Base-by-base conservation (phyloP, 73 alveolate genomes). In the Paramecium caudatum region DNA sequence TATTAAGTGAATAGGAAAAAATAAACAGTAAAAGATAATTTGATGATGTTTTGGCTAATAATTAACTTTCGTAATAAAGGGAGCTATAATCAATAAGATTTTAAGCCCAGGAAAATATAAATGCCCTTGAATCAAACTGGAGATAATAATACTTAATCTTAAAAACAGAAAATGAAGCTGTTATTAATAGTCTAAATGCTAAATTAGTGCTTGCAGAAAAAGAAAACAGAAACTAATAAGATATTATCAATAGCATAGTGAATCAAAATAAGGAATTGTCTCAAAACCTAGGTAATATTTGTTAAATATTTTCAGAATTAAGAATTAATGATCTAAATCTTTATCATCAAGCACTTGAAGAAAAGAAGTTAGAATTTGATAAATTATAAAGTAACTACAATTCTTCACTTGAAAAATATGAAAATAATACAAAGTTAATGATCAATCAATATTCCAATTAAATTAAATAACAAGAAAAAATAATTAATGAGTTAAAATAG, bases 121-220 rank as follows among this genome's bases (percentile, higher is more conserved):
- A 17, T 55, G 45, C 80, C 2, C 30, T 55, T 27, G 80, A 55
- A 55, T 55, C 80, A 2, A 55, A 37, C 30, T 55, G 80, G 80
- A 55, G 30, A 23, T 55, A 55, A 21, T 9, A 55, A 23, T 55
- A 55, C 12, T 17, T 55, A 21, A 2, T 55, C 1, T 23, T 55
- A 27, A 55, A 43, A 55, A 55, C 80, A 55, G 80, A 55, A 55
- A 55, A 55, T 55, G 80, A 55, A 43, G 80, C 80, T 55, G 7
- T 55, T 23, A 55, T 55, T 12, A 55, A 55, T 55, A 55, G 30
- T 55, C 30, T 23, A 10, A 55, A 55, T 10, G 32, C 80, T 55
- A 55, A 55, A 55, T 55, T 55, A 55, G 80, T 17, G 12, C 10
- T 55, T 2, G 10, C 45, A 23, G 23, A 23, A 55, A 55, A 55